Conservation (phyloP, 805 yeast genomes). For the Saccharomycopsis sp. region DNA sequence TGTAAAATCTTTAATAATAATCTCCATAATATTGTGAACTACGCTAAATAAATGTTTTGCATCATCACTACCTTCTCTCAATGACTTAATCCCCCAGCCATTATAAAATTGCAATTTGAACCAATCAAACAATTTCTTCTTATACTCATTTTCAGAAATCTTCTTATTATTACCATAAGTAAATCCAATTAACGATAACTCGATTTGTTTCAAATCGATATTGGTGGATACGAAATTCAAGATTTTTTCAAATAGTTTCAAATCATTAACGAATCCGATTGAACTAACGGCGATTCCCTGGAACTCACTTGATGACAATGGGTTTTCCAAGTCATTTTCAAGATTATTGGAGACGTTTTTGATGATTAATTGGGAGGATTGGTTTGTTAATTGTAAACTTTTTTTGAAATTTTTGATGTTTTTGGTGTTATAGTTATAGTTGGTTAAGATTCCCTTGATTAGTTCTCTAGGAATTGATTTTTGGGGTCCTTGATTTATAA, state of each 20-base stretch:
- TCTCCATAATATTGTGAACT: constrained; percentile 30
- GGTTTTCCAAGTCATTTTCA: constrained; percentile 24
- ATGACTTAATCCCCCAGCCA: constrained; percentile 37
- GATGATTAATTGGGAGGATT: constrained; percentile 8
- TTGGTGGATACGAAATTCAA: constrained; percentile 48
- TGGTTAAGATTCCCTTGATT: constrained; percentile 33
- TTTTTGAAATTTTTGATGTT: constrained; percentile 48
- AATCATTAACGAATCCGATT: constrained; percentile 38
- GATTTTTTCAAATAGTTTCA: constrained; percentile 36
- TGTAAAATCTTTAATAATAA: constrained; percentile 27
- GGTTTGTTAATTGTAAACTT: constrained; percentile 31
- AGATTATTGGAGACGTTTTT: constrained; percentile 10
- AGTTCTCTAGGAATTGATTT: constrained; percentile 42
- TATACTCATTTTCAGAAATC: constrained; percentile 4
- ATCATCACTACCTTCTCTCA: constrained; percentile 35
- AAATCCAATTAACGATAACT: constrained; percentile 47
- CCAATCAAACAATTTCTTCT: constrained; percentile 42
- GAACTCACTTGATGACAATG: constrained; percentile 30
- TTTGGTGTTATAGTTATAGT: constrained; percentile 29
- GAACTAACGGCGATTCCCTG: constrained; percentile 49
- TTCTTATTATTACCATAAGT: constrained; percentile 27
- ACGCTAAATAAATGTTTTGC: constrained; percentile 37
- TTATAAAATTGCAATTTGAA: constrained; percentile 33
- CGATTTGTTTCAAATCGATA: constrained; percentile 44
- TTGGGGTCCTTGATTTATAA: constrained; percentile 42